Evolutionary conservation across 129 eudicot genomes (phyloP).

Genomic region (Arctium lappa): DNA sequence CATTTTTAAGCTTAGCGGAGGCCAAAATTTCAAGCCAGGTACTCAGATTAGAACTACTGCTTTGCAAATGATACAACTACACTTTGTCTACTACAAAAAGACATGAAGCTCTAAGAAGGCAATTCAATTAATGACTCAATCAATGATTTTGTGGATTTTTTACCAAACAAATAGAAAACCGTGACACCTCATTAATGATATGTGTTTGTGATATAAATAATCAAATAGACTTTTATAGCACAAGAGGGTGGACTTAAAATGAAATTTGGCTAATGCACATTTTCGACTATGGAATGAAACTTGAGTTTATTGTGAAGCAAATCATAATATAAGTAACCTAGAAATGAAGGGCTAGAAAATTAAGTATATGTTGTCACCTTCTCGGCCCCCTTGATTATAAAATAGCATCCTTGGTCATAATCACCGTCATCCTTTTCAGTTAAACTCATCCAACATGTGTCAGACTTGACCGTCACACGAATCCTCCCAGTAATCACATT

Average conservation of each 20-base stretch:
- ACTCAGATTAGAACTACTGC: too few relatives aligned
- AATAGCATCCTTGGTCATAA: conserved; percentile 91
- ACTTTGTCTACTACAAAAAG: too few relatives aligned
- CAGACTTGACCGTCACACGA: conserved; percentile 92
- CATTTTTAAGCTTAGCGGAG: too few relatives aligned
- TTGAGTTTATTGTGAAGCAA: not conserved
- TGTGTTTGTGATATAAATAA: not conserved
- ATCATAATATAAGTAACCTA: not conserved
- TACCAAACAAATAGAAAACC: too few relatives aligned
- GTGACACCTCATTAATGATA: too few relatives aligned
- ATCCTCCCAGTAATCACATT: conserved; percentile 56
- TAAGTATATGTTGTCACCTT: conserved; percentile 43
- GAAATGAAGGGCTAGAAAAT: not conserved
- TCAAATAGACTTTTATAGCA: not conserved
- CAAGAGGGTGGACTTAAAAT: not conserved
- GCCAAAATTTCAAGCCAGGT: too few relatives aligned
- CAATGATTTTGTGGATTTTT: too few relatives aligned
- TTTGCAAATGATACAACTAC: too few relatives aligned
- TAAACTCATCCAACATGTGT: conserved; percentile 77
- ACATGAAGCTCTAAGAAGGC: too few relatives aligned
- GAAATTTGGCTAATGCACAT: not conserved
- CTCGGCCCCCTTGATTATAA: conserved; percentile 91
- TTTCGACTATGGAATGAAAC: not conserved
- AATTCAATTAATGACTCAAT: too few relatives aligned
- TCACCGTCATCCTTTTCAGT: conserved; percentile 65